Conservation (phyloP, 106 monocot genomes). For the Allium fistulosum region DNA sequence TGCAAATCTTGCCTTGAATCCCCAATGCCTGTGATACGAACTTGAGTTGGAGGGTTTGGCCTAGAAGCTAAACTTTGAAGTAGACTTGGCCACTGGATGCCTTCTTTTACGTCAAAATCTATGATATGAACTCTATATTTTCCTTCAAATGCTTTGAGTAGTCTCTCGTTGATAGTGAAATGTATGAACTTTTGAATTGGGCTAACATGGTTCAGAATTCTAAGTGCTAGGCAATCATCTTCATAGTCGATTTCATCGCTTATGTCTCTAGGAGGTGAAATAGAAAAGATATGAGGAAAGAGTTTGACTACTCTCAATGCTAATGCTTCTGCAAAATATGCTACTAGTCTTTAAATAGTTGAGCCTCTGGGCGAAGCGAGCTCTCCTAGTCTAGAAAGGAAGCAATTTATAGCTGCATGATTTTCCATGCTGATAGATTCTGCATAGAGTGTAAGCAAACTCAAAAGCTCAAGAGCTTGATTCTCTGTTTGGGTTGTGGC, state of each 20-base stretch:
- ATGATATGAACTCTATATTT: conserved; percentile 76
- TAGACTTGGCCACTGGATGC: conserved; percentile 81
- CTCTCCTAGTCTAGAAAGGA: conserved; percentile 55
- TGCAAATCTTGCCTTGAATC: conserved; percentile 56
- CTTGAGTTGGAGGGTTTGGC: conserved; percentile 51
- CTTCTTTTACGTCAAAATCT: conserved; percentile 85
- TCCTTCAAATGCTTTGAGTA: conserved; percentile 51
- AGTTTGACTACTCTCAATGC: conserved; percentile 33
- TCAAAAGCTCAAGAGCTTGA: conserved; percentile 55
- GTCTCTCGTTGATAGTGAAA: conserved; percentile 72
- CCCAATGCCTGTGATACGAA: conserved; percentile 81
- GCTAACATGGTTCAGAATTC: conserved; percentile 45
- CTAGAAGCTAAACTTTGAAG: conserved; percentile 69
- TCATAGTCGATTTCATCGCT: conserved; percentile 13
- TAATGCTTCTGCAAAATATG: conserved; percentile 75
- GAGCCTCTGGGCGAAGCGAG: conserved; percentile 46
- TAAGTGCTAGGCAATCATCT: conserved; percentile 38
- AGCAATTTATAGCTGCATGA: conserved; percentile 44
- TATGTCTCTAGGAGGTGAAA: conserved; percentile 32
- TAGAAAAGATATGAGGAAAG: conserved; percentile 60
- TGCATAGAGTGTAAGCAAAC: conserved; percentile 47
- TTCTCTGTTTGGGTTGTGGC: conserved; percentile 19
- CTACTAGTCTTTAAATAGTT: conserved; percentile 50
- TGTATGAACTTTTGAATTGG: conserved; percentile 72
- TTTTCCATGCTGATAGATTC: conserved; percentile 42